Base-by-base conservation (phyloP, 2,329 filamentous ascomycete species). In the Rhinocladiella similis region DNA sequence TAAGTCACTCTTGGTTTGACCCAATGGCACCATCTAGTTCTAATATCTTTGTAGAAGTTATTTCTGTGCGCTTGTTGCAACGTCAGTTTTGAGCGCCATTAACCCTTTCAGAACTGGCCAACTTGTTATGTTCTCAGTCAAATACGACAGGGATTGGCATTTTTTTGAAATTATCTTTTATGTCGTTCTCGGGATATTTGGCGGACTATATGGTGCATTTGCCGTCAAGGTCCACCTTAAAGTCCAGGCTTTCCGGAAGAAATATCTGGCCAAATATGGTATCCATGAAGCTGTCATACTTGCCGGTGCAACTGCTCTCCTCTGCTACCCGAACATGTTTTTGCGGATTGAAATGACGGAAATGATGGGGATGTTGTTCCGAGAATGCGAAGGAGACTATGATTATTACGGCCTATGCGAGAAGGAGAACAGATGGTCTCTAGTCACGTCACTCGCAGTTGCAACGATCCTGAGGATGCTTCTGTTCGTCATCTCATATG, bases 271-370 rank as follows among this genome's bases (percentile, higher is more conserved):
- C 2, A 83, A 89, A 60, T 94, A 95, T 72, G 88, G 92, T 5
- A 84, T 97, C 29, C 80, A 92, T 3, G 94, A 99, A 72, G 89
- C 91, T 0, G 92, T 91, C 1, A 73, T 96, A 14, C 77, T 99
- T 39, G 92, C 94, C 1, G 83, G 86, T 0, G 82, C 85, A 6
- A 99, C 94, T 3, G 94, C 92, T 9, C 80, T 97, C 20, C 80
- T 99, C n/a, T 97, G 93, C 73, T 99, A 96, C 68, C 94, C 93
- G 1, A 99, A 99, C 66, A 91, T 89, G 71, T 97, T 99, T 63
- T 71, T 99, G 54, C 83, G 90, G 53, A 97, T 97, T 66, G 95
- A 99, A 73, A 97, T 99, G 94, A 97, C 94, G 0, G 93, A 97
- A 76, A 96, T 91, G 77, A 97, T 99, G 94, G 92, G 97, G 71